These are phyloP conservation scores for Cyclotella cryptica DNA, from an alignment of 108 stramenopile genomes.

Conservation along the genomic window DNA sequence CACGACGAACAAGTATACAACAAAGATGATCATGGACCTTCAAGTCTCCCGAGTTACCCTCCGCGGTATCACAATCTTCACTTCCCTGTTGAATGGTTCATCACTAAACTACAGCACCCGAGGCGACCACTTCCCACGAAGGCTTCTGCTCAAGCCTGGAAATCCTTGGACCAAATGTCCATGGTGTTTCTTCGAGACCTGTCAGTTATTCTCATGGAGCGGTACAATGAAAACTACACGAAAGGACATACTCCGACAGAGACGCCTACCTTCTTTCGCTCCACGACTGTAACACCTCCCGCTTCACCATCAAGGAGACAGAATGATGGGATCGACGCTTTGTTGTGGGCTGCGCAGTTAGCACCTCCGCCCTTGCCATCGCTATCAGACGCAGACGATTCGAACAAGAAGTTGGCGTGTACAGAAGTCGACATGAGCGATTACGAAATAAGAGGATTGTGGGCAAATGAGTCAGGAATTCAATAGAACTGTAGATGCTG, in stretches of 20 bases:
- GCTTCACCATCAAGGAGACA: conserved; percentile 19
- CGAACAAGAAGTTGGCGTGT: neutral
- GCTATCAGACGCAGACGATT: neutral
- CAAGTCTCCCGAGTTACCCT: conserved; percentile 14
- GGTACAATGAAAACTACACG: conserved; percentile 6
- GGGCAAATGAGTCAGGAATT: too few species aligned
- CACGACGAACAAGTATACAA: neutral
- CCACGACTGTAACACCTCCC: conserved; percentile 29
- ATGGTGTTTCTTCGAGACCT: conserved; percentile 8
- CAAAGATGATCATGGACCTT: neutral
- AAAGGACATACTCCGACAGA: neutral
- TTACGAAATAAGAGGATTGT: neutral
- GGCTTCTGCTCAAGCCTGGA: conserved; percentile 7
- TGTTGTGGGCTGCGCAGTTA: neutral
- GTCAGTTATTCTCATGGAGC: neutral
- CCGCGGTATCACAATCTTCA: conserved; percentile 36
- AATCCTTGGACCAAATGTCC: conserved; percentile 20
- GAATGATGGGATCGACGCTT: neutral
- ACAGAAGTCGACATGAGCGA: neutral
- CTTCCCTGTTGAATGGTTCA: conserved; percentile 11
- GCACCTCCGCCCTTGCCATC: conserved; percentile 1
- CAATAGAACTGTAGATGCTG: too few species aligned
- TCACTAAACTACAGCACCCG: neutral
- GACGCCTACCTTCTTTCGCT: neutral
- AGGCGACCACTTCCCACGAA: conserved; percentile 5